Percentiles rank a stretch among this genome's conserved stretches.
Evolutionary conservation across 768 basidiomycete species (phyloP).

Genomic region (Pholiota conissans): DNA sequence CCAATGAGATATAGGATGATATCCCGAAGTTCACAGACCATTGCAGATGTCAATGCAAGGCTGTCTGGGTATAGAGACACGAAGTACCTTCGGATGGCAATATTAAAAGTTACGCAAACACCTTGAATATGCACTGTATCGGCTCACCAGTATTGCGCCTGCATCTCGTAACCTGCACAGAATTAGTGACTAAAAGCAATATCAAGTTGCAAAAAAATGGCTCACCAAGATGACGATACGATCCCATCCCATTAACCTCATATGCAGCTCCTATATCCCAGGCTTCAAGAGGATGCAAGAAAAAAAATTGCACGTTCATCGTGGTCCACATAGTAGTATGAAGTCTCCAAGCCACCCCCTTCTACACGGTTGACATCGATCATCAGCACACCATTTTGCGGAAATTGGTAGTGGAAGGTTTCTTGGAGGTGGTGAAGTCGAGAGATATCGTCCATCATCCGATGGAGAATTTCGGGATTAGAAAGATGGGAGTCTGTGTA

Average conservation of each 20-base stretch:
- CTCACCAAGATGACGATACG: slow-evolving; percentile 41
- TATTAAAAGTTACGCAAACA: not conserved
- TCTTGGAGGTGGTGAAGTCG: slow-evolving; percentile 28
- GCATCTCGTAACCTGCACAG: slow-evolving; percentile 34
- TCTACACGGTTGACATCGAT: slow-evolving; percentile 37
- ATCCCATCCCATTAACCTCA: slow-evolving; percentile 37
- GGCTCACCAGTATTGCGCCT: slow-evolving; percentile 42
- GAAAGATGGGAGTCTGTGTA: slow-evolving; percentile 58
- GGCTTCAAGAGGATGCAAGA: slow-evolving; percentile 45
- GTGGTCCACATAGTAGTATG: slow-evolving; percentile 41
- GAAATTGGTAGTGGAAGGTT: slow-evolving; percentile 25
- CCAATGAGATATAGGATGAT: slow-evolving; percentile 37
- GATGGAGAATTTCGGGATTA: slow-evolving; percentile 29
- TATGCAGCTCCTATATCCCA: slow-evolving; percentile 25
- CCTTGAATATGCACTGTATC: not conserved
- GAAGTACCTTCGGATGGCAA: slow-evolving; percentile 31
- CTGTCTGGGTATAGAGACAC: slow-evolving; percentile 34
- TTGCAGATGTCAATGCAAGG: slow-evolving; percentile 20
- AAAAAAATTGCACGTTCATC: slow-evolving; percentile 49
- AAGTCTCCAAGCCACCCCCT: slow-evolving; percentile 21
- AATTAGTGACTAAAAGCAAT: not conserved
- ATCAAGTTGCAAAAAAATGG: too few species aligned
- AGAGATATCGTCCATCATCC: slow-evolving; percentile 36
- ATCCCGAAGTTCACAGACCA: slow-evolving; percentile 37
- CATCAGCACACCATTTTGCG: slow-evolving; percentile 40